These are phyloP conservation scores for Alloascoidea hylecoeti DNA, from an alignment of 805 yeast genomes.

Conservation along the genomic window DNA sequence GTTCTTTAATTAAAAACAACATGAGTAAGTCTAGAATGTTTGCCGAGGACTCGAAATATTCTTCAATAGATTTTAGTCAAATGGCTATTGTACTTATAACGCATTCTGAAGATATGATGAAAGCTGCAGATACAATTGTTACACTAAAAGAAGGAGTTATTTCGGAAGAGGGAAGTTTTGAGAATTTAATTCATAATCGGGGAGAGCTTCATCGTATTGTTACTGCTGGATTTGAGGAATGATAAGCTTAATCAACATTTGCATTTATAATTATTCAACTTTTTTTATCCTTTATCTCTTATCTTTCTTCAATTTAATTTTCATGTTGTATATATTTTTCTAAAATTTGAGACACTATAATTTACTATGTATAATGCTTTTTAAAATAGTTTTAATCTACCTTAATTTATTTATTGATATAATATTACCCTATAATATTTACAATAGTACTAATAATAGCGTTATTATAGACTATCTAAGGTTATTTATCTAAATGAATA, in stretches of 20 bases:
- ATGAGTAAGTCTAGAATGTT: constrained; percentile 10
- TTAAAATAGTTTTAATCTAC: too few species aligned
- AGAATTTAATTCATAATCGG: constrained; percentile 13
- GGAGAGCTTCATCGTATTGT: constrained; percentile 7
- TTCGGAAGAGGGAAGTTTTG: constrained; percentile 28
- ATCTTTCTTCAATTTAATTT: too few species aligned
- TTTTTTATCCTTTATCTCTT: too few species aligned
- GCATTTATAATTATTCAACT: too few species aligned
- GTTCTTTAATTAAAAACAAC: constrained; percentile 26
- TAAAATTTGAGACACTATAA: too few species aligned
- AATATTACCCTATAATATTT: too few species aligned
- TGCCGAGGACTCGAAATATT: background rate
- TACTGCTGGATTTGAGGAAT: background rate
- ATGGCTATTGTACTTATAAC: constrained; percentile 42
- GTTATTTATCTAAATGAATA: constrained; percentile 26
- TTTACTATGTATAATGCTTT: too few species aligned
- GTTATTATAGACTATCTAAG: too few species aligned
- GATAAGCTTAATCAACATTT: too few species aligned
- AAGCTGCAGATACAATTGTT: constrained; percentile 34
- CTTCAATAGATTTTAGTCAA: constrained; percentile 9
- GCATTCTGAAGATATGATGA: constrained; percentile 59
- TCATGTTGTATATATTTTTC: too few species aligned
- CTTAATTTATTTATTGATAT: too few species aligned
- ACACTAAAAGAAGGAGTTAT: constrained; percentile 34
- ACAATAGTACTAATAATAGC: too few species aligned